phyloP scores from a whole-genome alignment of 305 asterid genomes.

The Fraxinus paxiana region DNA sequence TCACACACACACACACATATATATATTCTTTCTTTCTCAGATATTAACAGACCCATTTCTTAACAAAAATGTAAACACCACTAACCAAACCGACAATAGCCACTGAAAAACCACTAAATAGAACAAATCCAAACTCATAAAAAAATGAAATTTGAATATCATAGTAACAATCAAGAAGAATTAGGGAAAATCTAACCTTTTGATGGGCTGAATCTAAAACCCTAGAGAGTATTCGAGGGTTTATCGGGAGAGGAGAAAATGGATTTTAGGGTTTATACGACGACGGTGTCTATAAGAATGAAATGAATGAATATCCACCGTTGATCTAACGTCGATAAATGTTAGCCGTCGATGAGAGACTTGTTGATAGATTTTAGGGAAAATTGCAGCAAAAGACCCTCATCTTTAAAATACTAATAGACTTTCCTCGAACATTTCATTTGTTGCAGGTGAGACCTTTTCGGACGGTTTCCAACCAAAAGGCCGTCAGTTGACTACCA shows the following conservation, averaged over 20 bases:
- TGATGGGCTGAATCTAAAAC: constrained; percentile 21
- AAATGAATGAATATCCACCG: neutral
- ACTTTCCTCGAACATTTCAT: too few relatives aligned
- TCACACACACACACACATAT: neutral
- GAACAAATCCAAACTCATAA: neutral
- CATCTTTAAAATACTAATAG: neutral
- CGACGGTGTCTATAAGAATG: neutral
- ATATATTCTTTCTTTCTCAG: neutral
- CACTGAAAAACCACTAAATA: neutral
- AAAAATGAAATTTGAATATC: neutral
- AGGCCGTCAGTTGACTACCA: too few relatives aligned
- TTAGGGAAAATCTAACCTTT: constrained; percentile 17
- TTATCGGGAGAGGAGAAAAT: constrained; percentile 14
- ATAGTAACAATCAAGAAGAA: neutral
- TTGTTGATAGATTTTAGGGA: neutral
- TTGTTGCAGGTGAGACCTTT: too few relatives aligned
- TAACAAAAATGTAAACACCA: constrained; percentile 10
- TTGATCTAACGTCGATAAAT: neutral
- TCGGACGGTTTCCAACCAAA: too few relatives aligned
- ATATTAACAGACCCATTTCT: neutral
- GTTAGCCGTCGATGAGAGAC: constrained; percentile 8
- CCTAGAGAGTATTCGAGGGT: constrained; percentile 27
- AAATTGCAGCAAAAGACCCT: neutral
- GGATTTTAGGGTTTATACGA: neutral
- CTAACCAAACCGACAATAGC: neutral